Conservation (phyloP, 345 rosid species). For the Rhodomyrtus tomentosa region DNA sequence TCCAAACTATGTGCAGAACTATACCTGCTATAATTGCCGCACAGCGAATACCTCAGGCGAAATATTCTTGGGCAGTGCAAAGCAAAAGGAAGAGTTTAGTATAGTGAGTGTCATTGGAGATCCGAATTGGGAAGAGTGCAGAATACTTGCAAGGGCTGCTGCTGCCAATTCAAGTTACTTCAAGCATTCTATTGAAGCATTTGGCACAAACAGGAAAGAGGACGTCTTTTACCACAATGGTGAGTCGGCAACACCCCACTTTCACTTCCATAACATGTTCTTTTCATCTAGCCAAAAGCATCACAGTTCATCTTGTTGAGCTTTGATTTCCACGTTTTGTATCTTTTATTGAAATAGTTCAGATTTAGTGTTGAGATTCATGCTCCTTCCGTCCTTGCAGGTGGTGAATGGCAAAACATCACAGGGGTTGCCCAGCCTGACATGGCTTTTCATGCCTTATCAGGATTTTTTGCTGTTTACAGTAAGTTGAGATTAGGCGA, state of each 20-base stretch:
- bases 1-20: conserved; percentile 26
- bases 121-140: conserved; percentile 42
- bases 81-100: not conserved
- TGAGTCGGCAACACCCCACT: conserved; percentile 7
- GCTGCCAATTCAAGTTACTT: conserved; percentile 30
- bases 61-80: conserved; percentile 4
- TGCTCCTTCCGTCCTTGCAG: conserved; percentile 6
- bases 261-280: not conserved
- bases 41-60: not conserved
- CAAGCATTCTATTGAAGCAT: conserved; percentile 4
- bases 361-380: not conserved
- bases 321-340: not conserved
- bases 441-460: conserved; percentile 35
- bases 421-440: conserved; percentile 2
- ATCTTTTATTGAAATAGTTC: not conserved
- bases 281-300: not conserved
- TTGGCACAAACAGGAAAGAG: conserved; percentile 14
- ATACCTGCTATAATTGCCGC: conserved; percentile 23
- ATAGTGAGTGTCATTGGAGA: conserved; percentile 27
- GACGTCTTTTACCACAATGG: conserved; percentile 3
- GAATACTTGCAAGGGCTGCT: conserved; percentile 26
- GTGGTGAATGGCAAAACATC: conserved; percentile 14
- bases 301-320: not conserved
- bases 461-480: conserved; percentile 42
- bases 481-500: conserved; percentile 22